Evolutionary conservation across 2,329 filamentous ascomycete genomes (phyloP), one percentile per base, ranked within the genome.

Genomic region (Cercospora janseana): DNA sequence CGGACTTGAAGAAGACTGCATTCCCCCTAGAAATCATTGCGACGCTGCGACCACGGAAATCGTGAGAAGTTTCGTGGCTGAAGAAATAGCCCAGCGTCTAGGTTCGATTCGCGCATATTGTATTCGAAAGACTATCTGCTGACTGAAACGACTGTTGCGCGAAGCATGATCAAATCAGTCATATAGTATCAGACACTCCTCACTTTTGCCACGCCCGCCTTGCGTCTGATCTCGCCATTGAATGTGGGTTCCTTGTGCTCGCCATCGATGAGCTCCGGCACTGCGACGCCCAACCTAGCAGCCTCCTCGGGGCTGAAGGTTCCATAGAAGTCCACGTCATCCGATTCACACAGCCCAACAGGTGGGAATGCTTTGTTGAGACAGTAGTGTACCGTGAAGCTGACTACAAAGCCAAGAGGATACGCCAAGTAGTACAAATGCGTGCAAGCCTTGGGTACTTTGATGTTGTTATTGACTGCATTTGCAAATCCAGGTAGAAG

Each of bases 401-500:
- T 68, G 35, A 73, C 70, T 4, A 62, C 60, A 40, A 73, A 66
- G 0, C 72, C 72, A 1, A 72, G 58, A 3, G 69, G 63, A 52
- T 69, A 74, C 0, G 70, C 69, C n/a, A 74, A 60, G 46, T 74
- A 70, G 59, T 72, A 73, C 2, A 74, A 50, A 15, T 67, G 60
- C 4, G 66, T 69, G 56, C 69, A 71, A 16, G 63, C 66, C 12
- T 60, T 56, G 13, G 66, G 62, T 0, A 71, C 71, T 4, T 68
- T 62, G 12, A 75, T 69, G 6, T 49, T 58, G 0, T 66, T 57
- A 28, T 71, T 74, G 37, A 75, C 70, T 1, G 63, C 65, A 27
- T 72, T 63, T n/a, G 72, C 71, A 55, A 84, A 71, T 5, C 62
- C 61, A 4, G 62, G 61, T 18, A 58, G 18, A 7, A 54, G 35